Percentiles rank a stretch among this genome's conserved stretches.
Conservation (phyloP, 169 alveolate genomes). For the Neospora caninum region DNA sequence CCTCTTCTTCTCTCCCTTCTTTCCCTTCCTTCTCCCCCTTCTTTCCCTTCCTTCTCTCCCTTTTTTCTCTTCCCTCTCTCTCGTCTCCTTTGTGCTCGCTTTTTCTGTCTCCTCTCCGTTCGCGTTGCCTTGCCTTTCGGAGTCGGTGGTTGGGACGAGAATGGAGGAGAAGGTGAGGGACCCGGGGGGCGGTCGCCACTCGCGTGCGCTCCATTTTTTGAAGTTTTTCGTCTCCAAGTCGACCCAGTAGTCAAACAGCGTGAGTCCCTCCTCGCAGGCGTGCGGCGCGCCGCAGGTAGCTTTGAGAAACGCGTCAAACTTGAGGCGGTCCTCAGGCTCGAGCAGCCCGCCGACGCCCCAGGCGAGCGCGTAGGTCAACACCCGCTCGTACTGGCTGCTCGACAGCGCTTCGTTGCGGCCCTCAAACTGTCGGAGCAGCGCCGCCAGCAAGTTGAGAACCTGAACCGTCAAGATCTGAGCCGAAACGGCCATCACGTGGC, state of each 20-base stretch:
- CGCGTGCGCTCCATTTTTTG: conserved; percentile 64
- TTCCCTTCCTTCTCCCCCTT: not conserved
- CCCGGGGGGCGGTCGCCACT: conserved; percentile 85
- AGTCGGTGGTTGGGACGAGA: conserved; percentile 95
- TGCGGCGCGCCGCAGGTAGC: conserved; percentile 19
- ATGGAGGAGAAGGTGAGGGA: conserved; percentile 87
- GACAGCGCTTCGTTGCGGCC: conserved; percentile 80
- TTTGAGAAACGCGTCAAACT: conserved; percentile 34
- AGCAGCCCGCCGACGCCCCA: conserved; percentile 94
- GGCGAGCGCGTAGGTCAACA: conserved; percentile 84
- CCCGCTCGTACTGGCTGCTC: conserved; percentile 78
- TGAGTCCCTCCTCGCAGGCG: conserved; percentile 35
- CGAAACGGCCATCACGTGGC: conserved; percentile 89
- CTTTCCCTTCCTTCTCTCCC: not conserved
- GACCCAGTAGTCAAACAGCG: conserved; percentile 62
- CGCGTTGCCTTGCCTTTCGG: conserved; percentile 65
- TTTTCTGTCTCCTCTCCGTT: not conserved
- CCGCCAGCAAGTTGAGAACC: conserved; percentile 85
- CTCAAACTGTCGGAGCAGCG: conserved; percentile 81
- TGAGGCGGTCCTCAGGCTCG: conserved; percentile 88
- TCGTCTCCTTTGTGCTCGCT: not conserved
- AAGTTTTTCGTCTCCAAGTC: conserved; percentile 48
- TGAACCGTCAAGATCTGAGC: conserved; percentile 84
- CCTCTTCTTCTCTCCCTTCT: not conserved
- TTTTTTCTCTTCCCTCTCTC: not conserved